Evolutionary conservation across 768 basidiomycete genomes (phyloP).

Genomic region (Kwoniella mangroviensis): DNA sequence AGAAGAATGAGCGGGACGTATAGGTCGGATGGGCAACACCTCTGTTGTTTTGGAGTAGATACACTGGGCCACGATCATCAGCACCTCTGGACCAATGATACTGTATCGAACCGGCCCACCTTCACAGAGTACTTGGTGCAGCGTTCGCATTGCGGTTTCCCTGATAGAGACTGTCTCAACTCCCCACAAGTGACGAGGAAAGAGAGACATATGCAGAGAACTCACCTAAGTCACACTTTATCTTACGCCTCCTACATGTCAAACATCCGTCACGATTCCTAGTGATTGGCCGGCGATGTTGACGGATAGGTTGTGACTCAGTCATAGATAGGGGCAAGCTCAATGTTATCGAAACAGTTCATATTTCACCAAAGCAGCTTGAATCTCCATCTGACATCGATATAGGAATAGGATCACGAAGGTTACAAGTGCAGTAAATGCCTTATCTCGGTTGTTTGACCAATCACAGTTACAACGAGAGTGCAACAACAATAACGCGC

Average conservation of each 20-base stretch:
- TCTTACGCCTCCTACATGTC: constrained; percentile 25
- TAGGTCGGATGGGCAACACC: not conserved
- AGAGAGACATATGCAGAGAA: not conserved
- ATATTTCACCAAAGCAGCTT: not conserved
- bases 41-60: not conserved
- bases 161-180: not conserved
- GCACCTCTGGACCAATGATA: not conserved
- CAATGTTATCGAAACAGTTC: not conserved
- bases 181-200: not conserved
- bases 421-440: too few relatives aligned
- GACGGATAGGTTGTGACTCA: not conserved
- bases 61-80: not conserved
- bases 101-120: constrained; percentile 6
- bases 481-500: too few relatives aligned
- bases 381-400: too few relatives aligned
- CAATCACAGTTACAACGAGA: not conserved
- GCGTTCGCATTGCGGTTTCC: constrained; percentile 26
- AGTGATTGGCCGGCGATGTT: not conserved
- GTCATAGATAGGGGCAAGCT: not conserved
- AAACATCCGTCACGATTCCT: constrained; percentile 27
- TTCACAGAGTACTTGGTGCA: constrained; percentile 29
- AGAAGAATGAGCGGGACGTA: not conserved
- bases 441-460: constrained; percentile 1
- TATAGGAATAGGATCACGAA: too few relatives aligned
- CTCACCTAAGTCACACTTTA: constrained; percentile 36